phyloP scores from a whole-genome alignment of 139 green algal genomes.

The Choricystis sp. region DNA sequence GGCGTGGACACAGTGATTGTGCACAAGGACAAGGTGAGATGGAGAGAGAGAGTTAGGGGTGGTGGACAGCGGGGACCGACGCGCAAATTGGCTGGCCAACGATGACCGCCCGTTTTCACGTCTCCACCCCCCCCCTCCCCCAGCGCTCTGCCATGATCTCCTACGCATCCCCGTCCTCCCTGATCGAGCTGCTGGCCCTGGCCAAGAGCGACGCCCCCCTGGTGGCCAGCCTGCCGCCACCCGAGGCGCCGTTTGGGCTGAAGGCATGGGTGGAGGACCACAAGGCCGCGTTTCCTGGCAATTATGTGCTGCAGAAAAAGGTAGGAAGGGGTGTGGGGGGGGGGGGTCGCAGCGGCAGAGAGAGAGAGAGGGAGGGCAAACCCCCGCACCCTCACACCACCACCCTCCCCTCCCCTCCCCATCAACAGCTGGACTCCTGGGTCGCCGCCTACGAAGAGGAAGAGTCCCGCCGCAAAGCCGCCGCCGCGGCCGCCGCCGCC shows the following conservation, averaged over 20 bases:
- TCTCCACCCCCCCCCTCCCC: too few relatives aligned
- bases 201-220: too few relatives aligned
- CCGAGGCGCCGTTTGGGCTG: conserved; percentile 5
- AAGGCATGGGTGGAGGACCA: conserved; percentile 31
- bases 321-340: conserved; percentile 4
- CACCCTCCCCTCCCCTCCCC: too few relatives aligned
- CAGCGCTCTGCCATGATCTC: too few relatives aligned
- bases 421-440: conserved; percentile 29
- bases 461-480: conserved; percentile 10
- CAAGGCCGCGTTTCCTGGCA: conserved; percentile 27
- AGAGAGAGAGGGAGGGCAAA: background rate
- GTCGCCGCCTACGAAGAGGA: conserved; percentile 23
- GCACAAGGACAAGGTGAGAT: too few relatives aligned
- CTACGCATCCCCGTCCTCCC: too few relatives aligned
- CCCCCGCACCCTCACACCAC: background rate
- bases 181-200: too few relatives aligned
- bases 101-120: too few relatives aligned
- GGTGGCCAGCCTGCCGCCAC: background rate
- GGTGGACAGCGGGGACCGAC: too few relatives aligned
- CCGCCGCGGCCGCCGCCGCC: conserved; percentile 23
- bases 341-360: background rate
- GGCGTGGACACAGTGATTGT: background rate
- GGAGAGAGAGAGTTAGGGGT: too few relatives aligned
- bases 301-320: conserved; percentile 24
- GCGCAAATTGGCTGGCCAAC: too few relatives aligned